Conservation (phyloP, 2,329 filamentous ascomycete species). For the Alternaria gaisen region DNA sequence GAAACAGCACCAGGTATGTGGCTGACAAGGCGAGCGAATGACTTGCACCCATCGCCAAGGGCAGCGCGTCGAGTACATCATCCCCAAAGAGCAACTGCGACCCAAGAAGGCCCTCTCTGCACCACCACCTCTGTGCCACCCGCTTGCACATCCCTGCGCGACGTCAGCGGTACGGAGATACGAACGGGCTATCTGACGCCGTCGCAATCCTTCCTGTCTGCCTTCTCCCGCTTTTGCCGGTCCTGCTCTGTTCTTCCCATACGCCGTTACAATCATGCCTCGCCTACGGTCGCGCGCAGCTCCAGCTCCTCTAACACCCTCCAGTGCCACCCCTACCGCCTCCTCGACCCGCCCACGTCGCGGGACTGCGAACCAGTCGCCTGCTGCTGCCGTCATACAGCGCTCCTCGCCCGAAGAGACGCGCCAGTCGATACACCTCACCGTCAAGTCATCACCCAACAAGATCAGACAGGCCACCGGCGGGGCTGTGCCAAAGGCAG, state of each 20-base stretch:
- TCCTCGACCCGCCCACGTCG: slow-evolving; percentile 51
- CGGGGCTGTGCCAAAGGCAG: slow-evolving; percentile 38
- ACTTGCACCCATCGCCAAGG: slow-evolving; percentile 33
- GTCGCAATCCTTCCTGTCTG: slow-evolving; percentile 18
- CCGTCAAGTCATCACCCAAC: slow-evolving; percentile 60
- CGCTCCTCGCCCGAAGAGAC: slow-evolving; percentile 53
- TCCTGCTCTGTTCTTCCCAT: slow-evolving; percentile 1
- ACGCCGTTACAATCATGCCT: slow-evolving; percentile 39
- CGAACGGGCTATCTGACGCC: slow-evolving; percentile 25
- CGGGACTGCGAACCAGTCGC: slow-evolving; percentile 45
- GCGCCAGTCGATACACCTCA: slow-evolving; percentile 58
- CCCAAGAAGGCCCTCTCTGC: slow-evolving; percentile 12
- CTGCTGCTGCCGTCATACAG: slow-evolving; percentile 50
- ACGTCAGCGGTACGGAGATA: slow-evolving; percentile 12
- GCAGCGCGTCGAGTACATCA: slow-evolving; percentile 33
- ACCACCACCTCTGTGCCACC: slow-evolving; percentile 33
- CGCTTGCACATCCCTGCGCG: slow-evolving; percentile 30
- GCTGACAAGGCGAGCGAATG: slow-evolving; percentile 38
- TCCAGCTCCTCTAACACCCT: slow-evolving; percentile 42
- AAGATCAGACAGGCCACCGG: slow-evolving; percentile 59
- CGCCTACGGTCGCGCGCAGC: slow-evolving; percentile 50
- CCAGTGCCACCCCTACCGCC: slow-evolving; percentile 47
- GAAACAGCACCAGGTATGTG: slow-evolving; percentile 42
- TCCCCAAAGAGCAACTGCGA: slow-evolving; percentile 23
- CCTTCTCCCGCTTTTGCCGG: slow-evolving; percentile 9